Evolutionary conservation across 106 monocot species (phyloP).

Genomic region (Narthecium ossifragum): DNA sequence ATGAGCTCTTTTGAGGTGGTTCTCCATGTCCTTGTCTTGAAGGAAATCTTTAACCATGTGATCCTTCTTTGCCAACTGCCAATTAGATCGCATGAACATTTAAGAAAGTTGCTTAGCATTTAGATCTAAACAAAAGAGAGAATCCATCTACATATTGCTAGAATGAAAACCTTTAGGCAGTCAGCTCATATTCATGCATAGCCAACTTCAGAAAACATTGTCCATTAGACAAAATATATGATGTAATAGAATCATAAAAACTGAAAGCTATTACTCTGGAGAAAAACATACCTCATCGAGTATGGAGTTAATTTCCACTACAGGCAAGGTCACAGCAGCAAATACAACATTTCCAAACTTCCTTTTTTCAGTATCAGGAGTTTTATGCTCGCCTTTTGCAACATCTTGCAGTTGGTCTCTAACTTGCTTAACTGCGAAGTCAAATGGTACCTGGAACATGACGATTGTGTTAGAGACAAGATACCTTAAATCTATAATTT

Average conservation of each 20-base stretch:
- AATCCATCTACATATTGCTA: too few relatives aligned
- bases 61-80: conserved; percentile 54
- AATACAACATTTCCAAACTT: conserved; percentile 87
- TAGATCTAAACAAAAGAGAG: too few relatives aligned
- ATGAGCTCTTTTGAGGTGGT: conserved; percentile 54
- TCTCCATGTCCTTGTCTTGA: conserved; percentile 30
- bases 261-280: neutral
- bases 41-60: conserved; percentile 31
- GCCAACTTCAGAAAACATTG: too few relatives aligned
- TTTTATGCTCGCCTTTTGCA: conserved; percentile 58
- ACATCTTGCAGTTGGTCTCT: conserved; percentile 70
- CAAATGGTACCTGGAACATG: conserved; percentile 74
- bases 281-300: conserved; percentile 47
- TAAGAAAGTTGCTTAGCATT: too few relatives aligned
- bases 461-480: neutral
- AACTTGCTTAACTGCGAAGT: conserved; percentile 64
- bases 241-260: too few relatives aligned
- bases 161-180: too few relatives aligned
- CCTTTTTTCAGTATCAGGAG: conserved; percentile 60
- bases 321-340: conserved; percentile 81
- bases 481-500: too few relatives aligned
- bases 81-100: too few relatives aligned
- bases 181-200: too few relatives aligned
- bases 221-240: too few relatives aligned
- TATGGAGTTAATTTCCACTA: conserved; percentile 31